Base-by-base conservation (phyloP, 495 filamentous ascomycete species). In the Hyaloscypha hepaticicola region DNA sequence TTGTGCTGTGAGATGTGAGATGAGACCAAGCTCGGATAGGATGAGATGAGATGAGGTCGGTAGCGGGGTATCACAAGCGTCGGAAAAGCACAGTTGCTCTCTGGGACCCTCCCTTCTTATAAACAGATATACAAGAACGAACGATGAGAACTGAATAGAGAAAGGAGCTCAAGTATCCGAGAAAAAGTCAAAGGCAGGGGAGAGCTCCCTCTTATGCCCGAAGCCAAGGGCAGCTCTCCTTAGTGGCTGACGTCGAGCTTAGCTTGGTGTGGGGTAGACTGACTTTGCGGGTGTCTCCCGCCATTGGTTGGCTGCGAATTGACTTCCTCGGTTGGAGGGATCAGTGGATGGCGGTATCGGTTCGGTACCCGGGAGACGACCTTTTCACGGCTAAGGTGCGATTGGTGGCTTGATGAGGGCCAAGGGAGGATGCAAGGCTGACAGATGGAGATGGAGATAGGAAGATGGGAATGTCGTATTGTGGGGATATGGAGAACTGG, bases 241-340 rank as follows among this genome's bases (percentile, higher is more conserved):
- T 27, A 31, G 9, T 53, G 50, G 50, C 50, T 53, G 22, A 21
- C 50, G 22, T 6, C n/a, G 45, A 19, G 19, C 25, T 60, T 60
- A 60, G 58, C 21, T 49, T 51, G 25, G 53, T 50, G 53, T 48
- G 57, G 64, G 60, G 41, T 63, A 53, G 52, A 4, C 19, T 16
- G 38, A 16, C 31, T 33, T n/a, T 48, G 49, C 29, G 25, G 29
- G 27, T 16, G 8, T 12, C 11, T 56, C 57, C 27, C 24, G n/a
- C 14, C 6, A 22, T 55, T 25, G 29, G 61, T 26, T 11, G 3
- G n/a, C n/a, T n/a, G 4, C 25, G 19, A 21, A n/a, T 6, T 31
- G 56, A 38, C 64, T 64, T 64, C 60, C 66, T 63, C 65, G 60
- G 56, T 60, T 45, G 41, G 45, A 56, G 56, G 56, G 60, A 66